These are phyloP conservation scores for Neolentinus lepideus DNA, from an alignment of 1,284 basidiomycete species.

Conservation along the genomic window DNA sequence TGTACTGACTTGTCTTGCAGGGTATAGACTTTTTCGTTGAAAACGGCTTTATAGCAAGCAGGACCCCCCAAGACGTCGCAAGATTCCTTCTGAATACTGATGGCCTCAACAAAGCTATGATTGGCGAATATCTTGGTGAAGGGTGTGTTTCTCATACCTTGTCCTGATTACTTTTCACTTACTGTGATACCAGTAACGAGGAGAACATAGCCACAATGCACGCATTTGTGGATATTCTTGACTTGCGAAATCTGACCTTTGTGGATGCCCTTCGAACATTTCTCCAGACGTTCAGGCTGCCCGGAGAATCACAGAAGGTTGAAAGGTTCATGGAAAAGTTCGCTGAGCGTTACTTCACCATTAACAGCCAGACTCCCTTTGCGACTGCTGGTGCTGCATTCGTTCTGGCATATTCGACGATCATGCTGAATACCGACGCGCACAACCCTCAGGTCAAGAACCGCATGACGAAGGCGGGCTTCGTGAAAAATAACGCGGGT, in stretches of 20 bases:
- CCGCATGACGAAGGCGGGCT: conserved; percentile 87
- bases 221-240: conserved; percentile 87
- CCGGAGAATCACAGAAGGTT: conserved; percentile 95
- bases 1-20: conserved; percentile 25
- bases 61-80: conserved; percentile 78
- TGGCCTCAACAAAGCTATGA: conserved; percentile 92
- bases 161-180: conserved; percentile 8
- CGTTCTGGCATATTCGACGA: conserved; percentile 88
- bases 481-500: conserved; percentile 89
- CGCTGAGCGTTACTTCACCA: conserved; percentile 88
- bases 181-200: conserved; percentile 53
- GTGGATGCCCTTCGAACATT: conserved; percentile 85
- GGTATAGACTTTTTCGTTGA: conserved; percentile 89
- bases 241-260: conserved; percentile 77
- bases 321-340: conserved; percentile 99
- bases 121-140: conserved; percentile 98
- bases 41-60: conserved; percentile 81
- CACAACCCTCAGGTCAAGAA: conserved; percentile 92
- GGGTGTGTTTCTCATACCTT: conserved; percentile 47
- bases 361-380: conserved; percentile 77
- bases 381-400: conserved; percentile 89
- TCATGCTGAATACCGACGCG: conserved; percentile 94
- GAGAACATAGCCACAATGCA: conserved; percentile 91
- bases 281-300: conserved; percentile 90
- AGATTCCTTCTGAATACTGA: conserved; percentile 86